These are phyloP conservation scores for Nicotiana tabacum DNA, from an alignment of 257 asterid genomes.

Conservation along the genomic window DNA sequence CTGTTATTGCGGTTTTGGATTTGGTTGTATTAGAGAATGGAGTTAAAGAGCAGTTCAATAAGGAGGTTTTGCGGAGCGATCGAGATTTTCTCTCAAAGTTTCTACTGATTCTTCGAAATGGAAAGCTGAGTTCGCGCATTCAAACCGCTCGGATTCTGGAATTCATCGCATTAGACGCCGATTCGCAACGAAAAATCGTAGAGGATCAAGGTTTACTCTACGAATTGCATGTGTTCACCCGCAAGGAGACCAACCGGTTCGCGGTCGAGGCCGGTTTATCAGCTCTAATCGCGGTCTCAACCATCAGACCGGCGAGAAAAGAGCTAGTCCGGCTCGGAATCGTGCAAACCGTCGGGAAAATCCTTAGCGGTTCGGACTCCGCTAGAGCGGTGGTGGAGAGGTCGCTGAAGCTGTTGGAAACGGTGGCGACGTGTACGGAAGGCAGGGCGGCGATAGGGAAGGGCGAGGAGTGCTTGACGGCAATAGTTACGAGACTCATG, in stretches of 20 bases:
- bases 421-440: constrained; percentile 65
- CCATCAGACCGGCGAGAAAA: constrained; percentile 52
- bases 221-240: constrained; percentile 38
- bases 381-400: constrained; percentile 36
- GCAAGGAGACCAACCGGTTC: constrained; percentile 20
- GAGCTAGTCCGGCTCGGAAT: constrained; percentile 67
- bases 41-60: constrained; percentile 34
- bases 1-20: constrained; percentile 46
- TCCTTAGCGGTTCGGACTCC: constrained; percentile 42
- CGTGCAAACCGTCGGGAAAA: constrained; percentile 33
- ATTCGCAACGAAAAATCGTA: constrained; percentile 49
- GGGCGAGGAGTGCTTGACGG: constrained; percentile 53
- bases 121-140: constrained; percentile 46
- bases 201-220: constrained; percentile 43
- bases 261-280: constrained; percentile 54
- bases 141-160: constrained; percentile 54
- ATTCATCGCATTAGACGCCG: constrained; percentile 42
- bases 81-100: constrained; percentile 35
- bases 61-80: constrained; percentile 30
- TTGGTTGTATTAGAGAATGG: constrained; percentile 39
- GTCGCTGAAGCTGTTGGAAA: constrained; percentile 42
- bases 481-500: constrained; percentile 59
- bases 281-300: constrained; percentile 43
- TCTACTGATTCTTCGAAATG: constrained; percentile 36
- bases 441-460: constrained; percentile 66